Evolutionary conservation across 805 yeast genomes (phyloP).

Genomic region (Yarrowia porcina): DNA sequence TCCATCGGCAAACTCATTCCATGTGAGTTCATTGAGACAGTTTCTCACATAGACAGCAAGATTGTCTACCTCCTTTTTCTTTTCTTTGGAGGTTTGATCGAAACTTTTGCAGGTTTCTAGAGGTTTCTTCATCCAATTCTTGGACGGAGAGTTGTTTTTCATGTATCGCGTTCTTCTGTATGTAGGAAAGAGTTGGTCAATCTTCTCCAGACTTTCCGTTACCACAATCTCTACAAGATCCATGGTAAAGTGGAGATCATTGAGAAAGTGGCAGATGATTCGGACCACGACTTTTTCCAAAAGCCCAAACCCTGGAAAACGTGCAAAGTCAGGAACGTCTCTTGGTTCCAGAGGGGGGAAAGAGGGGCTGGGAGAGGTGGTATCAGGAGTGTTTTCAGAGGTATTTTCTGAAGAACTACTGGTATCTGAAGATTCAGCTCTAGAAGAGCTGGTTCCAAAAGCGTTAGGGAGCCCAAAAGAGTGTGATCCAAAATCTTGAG

Average conservation of each 20-base stretch:
- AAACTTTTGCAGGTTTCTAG: background rate
- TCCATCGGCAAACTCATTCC: background rate
- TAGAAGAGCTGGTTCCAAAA: too few species aligned
- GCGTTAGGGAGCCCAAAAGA: too few species aligned
- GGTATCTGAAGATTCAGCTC: too few species aligned
- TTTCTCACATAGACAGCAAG: background rate
- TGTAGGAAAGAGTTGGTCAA: background rate
- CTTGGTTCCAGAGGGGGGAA: background rate
- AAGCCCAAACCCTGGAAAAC: background rate
- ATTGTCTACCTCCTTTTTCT: background rate
- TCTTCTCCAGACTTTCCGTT: background rate
- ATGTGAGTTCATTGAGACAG: background rate
- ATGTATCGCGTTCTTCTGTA: background rate
- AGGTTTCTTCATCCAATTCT: background rate
- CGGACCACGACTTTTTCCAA: background rate
- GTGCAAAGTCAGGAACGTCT: background rate
- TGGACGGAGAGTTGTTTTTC: background rate
- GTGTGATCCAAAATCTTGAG: too few species aligned
- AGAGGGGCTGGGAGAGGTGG: too few species aligned
- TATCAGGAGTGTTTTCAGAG: too few species aligned
- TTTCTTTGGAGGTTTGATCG: background rate
- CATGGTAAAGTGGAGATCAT: background rate
- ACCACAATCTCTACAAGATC: background rate
- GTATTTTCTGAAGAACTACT: too few species aligned
- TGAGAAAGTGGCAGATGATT: background rate